Evolutionary conservation across 192 early-diverging fungal genomes (phyloP), one percentile per base, ranked within the genome.

Genomic region (Backusella westeae): DNA sequence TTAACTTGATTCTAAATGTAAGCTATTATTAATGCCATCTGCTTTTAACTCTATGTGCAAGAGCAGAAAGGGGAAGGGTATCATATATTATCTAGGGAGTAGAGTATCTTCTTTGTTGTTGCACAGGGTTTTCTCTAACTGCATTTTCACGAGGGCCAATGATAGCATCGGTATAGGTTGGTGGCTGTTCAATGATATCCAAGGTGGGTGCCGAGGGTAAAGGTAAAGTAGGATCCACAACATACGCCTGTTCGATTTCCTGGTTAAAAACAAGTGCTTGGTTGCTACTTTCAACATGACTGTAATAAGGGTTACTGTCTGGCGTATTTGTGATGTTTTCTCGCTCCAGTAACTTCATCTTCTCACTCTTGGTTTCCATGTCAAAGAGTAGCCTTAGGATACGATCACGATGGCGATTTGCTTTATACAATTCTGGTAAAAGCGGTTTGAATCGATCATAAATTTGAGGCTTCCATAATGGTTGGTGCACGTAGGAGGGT

Each of bases 101-200:
- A 26, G 56, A 63, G 23, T 26, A 63, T 63, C 56, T 63, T 63
- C 56, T 63, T 63, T 63, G 56, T 29, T 12, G 12, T 29, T 63
- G 56, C 14, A 63, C 23, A 29, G 56, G 56, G 23, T 29, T 63
- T 26, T 63, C 23, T 63, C 56, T 23, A 63, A 63, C 23, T 26
- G 10, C 12, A 26, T 63, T 63, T 29, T 63, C 56, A 63, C 56
- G 56, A 63, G 56, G 56, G 9, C 23, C 21, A 29, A 63, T 63
- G 17, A 49, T 71, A 0, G 14, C 70, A 71, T 71, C 70, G 12
- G 70, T 32, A 34, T 71, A 71, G 32, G 70, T 71, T 19, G 70
- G 70, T 29, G 70, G 70, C 7, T 39, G 42, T 49, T 49, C 42
- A 34, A 49, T 71, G 42, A 49, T 49, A 15, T 71, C 70, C 42